A percentile compares a stretch with the other conserved stretches of the same genome.
Conservation (phyloP, 139 green algal genomes). For the Chlamydomonas asymmetrica region DNA sequence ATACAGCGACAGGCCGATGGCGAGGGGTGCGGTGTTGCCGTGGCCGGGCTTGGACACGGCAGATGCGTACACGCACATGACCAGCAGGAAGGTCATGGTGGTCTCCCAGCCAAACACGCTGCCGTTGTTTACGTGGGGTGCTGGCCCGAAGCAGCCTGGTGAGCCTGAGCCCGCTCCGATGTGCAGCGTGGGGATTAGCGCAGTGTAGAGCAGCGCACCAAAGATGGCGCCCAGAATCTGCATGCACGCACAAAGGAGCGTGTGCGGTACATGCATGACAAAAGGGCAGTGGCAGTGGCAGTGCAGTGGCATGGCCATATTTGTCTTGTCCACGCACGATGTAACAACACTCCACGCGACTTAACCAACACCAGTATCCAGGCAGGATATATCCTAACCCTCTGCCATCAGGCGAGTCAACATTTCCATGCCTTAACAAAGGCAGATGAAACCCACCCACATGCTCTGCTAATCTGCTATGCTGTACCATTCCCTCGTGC, state of each 20-base stretch:
- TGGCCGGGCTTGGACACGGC: slow-evolving; percentile 68
- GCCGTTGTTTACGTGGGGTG: slow-evolving; percentile 15
- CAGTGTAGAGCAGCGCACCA: slow-evolving; percentile 58
- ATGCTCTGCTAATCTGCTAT: too few species aligned
- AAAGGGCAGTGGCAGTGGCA: too few species aligned
- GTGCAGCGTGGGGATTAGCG: slow-evolving; percentile 48
- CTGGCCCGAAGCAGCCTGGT: slow-evolving; percentile 56
- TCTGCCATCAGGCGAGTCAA: too few species aligned
- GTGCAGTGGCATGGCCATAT: too few species aligned
- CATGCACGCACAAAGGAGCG: background rate
- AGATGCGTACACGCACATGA: slow-evolving; percentile 64
- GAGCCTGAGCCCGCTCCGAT: slow-evolving; percentile 37
- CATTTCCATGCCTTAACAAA: too few species aligned
- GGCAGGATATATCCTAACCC: too few species aligned
- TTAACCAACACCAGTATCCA: too few species aligned
- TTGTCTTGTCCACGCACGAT: too few species aligned
- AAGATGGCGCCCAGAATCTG: slow-evolving; percentile 72
- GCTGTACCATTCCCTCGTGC: too few species aligned
- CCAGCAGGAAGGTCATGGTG: slow-evolving; percentile 64
- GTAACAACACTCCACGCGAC: too few species aligned
- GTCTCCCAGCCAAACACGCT: slow-evolving; percentile 74
- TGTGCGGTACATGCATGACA: too few species aligned
- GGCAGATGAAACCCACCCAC: too few species aligned
- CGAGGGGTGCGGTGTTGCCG: slow-evolving; percentile 58
- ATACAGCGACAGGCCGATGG: slow-evolving; percentile 75